Percentiles rank a stretch among this genome's conserved stretches.
phyloP scores from a whole-genome alignment of 306 rosid genomes.

The Castanea mollissima region DNA sequence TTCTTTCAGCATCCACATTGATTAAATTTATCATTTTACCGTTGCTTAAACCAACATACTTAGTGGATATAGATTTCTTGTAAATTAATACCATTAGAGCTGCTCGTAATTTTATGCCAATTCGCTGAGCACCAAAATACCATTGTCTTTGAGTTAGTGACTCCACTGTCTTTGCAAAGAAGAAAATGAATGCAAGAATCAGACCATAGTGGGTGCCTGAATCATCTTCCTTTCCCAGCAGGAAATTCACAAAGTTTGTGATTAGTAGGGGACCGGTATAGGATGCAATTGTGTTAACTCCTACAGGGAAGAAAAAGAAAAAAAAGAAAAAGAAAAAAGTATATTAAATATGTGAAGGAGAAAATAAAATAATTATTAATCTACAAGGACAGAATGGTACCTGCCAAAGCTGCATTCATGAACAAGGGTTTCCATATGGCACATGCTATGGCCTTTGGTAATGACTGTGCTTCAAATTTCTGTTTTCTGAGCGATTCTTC shows the following conservation, averaged over 20 bases:
- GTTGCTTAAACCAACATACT: conserved; percentile 49
- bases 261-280: conserved; percentile 73
- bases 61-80: conserved; percentile 43
- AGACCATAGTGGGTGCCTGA: conserved; percentile 53
- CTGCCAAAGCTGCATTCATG: conserved; percentile 70
- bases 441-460: conserved; percentile 53
- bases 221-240: conserved; percentile 37
- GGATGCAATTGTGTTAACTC: conserved; percentile 72
- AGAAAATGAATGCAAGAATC: conserved; percentile 69
- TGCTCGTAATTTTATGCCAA: conserved; percentile 64
- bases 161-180: conserved; percentile 71
- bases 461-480: conserved; percentile 47
- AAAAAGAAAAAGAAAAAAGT: conserved; percentile 6
- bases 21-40: conserved; percentile 66
- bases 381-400: conserved; percentile 23
- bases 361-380: neutral
- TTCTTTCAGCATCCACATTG: conserved; percentile 78
- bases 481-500: conserved; percentile 58
- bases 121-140: conserved; percentile 80
- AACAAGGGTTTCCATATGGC: conserved; percentile 55
- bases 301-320: conserved; percentile 24
- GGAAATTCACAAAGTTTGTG: conserved; percentile 66
- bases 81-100: conserved; percentile 65
- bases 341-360: neutral
- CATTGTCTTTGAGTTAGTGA: conserved; percentile 81